Conservation (phyloP, 352 stramenopile species). For the Globisporangium alternatum region DNA sequence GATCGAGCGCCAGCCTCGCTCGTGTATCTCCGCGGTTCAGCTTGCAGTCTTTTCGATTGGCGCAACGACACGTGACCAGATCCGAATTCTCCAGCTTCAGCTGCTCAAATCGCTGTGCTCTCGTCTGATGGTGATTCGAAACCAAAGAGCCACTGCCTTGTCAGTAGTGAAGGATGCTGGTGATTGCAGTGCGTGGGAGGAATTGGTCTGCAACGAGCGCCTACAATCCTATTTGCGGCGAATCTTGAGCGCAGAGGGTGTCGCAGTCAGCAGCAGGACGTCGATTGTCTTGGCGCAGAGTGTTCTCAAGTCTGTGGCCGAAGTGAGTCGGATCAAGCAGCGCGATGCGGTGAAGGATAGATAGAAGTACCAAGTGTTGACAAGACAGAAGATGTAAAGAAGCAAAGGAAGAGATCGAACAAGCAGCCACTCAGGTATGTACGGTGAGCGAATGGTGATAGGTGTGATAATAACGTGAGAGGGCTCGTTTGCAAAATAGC, state of each 20-base stretch:
- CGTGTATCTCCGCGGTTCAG: slow-evolving; percentile 31
- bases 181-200: slow-evolving; percentile 27
- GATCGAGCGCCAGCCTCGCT: slow-evolving; percentile 6
- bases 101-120: slow-evolving; percentile 45
- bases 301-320: slow-evolving; percentile 31
- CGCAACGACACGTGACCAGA: slow-evolving; percentile 25
- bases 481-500: neutral
- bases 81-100: slow-evolving; percentile 51
- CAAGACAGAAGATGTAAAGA: neutral
- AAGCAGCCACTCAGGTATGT: neutral
- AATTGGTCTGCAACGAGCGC: slow-evolving; percentile 47
- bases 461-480: neutral
- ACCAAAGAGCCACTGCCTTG: slow-evolving; percentile 4
- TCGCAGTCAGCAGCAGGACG: slow-evolving; percentile 24
- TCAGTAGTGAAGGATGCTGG: neutral
- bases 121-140: slow-evolving; percentile 23
- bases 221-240: slow-evolving; percentile 42
- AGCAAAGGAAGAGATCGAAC: neutral
- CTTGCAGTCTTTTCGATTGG: slow-evolving; percentile 40
- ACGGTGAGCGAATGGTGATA: neutral
- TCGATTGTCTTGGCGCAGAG: slow-evolving; percentile 39
- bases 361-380: neutral
- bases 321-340: neutral
- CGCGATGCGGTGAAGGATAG: neutral
- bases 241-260: slow-evolving; percentile 25